Percentiles rank a stretch among this genome's conserved stretches.
Conservation (phyloP, 208 protist species). For the Trypanosoma mega region DNA sequence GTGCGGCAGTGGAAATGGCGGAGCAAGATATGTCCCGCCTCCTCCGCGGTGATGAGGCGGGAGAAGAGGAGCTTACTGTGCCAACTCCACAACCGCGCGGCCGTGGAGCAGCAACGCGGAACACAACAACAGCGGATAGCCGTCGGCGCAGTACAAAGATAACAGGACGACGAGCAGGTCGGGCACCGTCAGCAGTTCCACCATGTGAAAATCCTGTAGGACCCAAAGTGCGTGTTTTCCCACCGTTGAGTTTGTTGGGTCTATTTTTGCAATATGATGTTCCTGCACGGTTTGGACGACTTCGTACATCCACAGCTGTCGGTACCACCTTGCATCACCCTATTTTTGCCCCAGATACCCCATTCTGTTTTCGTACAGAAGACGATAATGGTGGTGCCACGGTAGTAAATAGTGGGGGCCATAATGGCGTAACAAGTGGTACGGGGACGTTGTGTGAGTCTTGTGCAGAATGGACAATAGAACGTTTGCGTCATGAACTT, state of each 20-base stretch:
- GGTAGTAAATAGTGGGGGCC: too few species aligned
- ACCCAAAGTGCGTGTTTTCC: slow-evolving; percentile 28
- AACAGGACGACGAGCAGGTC: too few species aligned
- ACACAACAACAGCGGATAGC: slow-evolving; percentile 4
- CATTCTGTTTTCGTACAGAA: too few species aligned
- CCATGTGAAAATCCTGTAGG: slow-evolving; percentile 5
- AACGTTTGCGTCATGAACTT: slow-evolving; percentile 41
- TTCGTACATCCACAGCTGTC: slow-evolving; percentile 26
- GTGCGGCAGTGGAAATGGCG: slow-evolving; percentile 32
- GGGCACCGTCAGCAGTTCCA: too few species aligned
- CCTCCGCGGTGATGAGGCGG: slow-evolving; percentile 27
- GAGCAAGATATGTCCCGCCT: slow-evolving; percentile 47
- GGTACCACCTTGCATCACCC: not conserved
- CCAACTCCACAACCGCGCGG: not conserved
- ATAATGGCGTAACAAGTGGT: too few species aligned
- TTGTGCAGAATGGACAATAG: slow-evolving; percentile 31
- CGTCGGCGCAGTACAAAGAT: too few species aligned
- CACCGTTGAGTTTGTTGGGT: slow-evolving; percentile 63
- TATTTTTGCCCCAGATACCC: not conserved
- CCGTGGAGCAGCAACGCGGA: not conserved
- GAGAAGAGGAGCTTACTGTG: slow-evolving; percentile 23
- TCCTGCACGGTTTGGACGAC: slow-evolving; percentile 46
- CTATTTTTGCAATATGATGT: slow-evolving; percentile 73
- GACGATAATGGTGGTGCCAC: not conserved
- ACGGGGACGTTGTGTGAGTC: too few species aligned